These are phyloP conservation scores for Mallotus repandus DNA, from an alignment of 441 rosid genomes.

Conservation along the genomic window DNA sequence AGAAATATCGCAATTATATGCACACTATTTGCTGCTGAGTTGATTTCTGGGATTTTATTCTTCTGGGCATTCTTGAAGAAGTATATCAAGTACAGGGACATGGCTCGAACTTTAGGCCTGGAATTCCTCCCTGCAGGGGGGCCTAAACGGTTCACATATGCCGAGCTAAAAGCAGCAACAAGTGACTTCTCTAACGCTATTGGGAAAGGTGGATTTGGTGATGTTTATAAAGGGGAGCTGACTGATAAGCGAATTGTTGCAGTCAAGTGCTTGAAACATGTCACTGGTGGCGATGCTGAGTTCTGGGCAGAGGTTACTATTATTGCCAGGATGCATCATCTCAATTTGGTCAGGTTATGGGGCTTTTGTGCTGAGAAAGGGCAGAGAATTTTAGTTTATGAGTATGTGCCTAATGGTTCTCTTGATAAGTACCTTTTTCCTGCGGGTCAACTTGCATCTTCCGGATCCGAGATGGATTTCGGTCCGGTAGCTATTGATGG, in stretches of 20 bases:
- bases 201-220: constrained; percentile 72
- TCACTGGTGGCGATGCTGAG: constrained; percentile 57
- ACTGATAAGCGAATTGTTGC: constrained; percentile 58
- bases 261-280: constrained; percentile 62
- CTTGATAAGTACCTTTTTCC: constrained; percentile 55
- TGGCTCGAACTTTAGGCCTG: constrained; percentile 69
- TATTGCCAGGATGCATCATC: constrained; percentile 75
- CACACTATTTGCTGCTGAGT: constrained; percentile 59
- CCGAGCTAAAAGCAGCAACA: constrained; percentile 63
- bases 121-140: constrained; percentile 71
- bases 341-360: constrained; percentile 66
- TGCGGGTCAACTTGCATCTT: constrained; percentile 20
- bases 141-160: constrained; percentile 56
- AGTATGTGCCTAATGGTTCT: constrained; percentile 64
- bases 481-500: constrained; percentile 12
- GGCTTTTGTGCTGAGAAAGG: constrained; percentile 76
- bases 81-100: constrained; percentile 65
- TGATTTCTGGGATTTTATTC: constrained; percentile 53
- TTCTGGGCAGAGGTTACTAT: constrained; percentile 80
- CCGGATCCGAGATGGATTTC: constrained; percentile 16
- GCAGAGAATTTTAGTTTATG: constrained; percentile 57
- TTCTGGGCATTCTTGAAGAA: constrained; percentile 65
- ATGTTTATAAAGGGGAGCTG: constrained; percentile 67
- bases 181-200: constrained; percentile 46
- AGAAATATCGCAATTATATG: constrained; percentile 51